Conservation (phyloP, 192 early-diverging fungal genomes). For the Entomortierella beljakovae region DNA sequence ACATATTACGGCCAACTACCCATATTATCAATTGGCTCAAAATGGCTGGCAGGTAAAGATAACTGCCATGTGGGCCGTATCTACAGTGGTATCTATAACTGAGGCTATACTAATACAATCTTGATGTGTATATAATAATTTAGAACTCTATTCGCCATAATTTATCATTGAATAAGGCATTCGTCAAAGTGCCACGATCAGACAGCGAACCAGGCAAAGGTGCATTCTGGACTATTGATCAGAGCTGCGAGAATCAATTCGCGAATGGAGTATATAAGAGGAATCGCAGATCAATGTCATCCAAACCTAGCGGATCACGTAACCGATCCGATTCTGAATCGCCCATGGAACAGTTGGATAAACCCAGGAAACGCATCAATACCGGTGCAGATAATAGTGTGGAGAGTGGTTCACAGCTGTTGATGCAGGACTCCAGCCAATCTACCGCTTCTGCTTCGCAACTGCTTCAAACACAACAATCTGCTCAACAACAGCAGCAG, state of each 20-base stretch:
- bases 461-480: not conserved
- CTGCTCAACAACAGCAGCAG: constrained; percentile 2
- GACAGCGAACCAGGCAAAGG: constrained; percentile 91
- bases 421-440: not conserved
- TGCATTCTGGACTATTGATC: constrained; percentile 85
- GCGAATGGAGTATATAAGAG: constrained; percentile 76
- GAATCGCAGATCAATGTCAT: constrained; percentile 41
- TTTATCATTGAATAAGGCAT: constrained; percentile 84
- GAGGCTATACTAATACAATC: not conserved
- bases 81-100: not conserved
- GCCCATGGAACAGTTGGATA: constrained; percentile 27
- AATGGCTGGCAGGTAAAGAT: constrained; percentile 72
- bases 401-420: not conserved
- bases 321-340: constrained; percentile 41
- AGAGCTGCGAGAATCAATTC: constrained; percentile 67
- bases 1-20: constrained; percentile 81
- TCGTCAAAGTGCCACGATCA: constrained; percentile 80
- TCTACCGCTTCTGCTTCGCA: not conserved
- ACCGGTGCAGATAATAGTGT: constrained; percentile 15
- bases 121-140: constrained; percentile 21
- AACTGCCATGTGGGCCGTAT: too few species aligned
- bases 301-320: constrained; percentile 14
- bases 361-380: constrained; percentile 41
- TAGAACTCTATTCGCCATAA: constrained; percentile 92
- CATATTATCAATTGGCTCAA: constrained; percentile 81